Evolutionary conservation across 2,329 filamentous ascomycete genomes (phyloP), one percentile per base, ranked within the genome.

Genomic region (Stylonectria norvegica): DNA sequence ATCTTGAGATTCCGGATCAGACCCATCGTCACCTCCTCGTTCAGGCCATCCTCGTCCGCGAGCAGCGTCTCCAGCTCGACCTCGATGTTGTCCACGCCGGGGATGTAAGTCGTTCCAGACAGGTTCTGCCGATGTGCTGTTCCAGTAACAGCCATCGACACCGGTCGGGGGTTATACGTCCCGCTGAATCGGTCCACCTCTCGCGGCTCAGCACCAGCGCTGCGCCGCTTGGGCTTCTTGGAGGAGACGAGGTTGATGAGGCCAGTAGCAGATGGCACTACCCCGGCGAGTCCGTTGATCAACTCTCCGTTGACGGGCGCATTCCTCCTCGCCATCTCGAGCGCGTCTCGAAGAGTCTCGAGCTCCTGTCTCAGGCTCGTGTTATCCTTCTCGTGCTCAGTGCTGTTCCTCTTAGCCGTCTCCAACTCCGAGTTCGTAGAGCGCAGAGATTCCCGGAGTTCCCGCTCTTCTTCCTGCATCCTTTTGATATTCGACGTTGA

Each of bases 1-100:
- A 98, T 97, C 77, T 95, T 96, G 53, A 98, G 79, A 63, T 96
- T 96, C 61, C 86, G 84, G 64, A 98, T 97, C 46, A 98, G 76
- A 47, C 93, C 93, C 78, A 96, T 86, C 1, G 90, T 93, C 36
- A 98, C 89, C 70, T 98, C 93, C 56, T 97, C 90, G 57, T 98
- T 97, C 51, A 98, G 76, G 46, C 86, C 88, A 56, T 97, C 90
- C 67, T 98, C 93, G 60, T 97, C 91, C 31, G 90, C 89, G 50
- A 98, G 81, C 39, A 98, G 79, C 51, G 85, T 86, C 70, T 97
- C 91, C 43, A 98, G 79, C 69, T 98, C 94, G 64, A 89, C 81
- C 70, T 98, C 93, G 56, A 97, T 88, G 58, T 87, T 94, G 63
- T 98, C 93, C 43, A 86, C 74, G 43, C 85, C 82, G 40, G 89